Evolutionary conservation across 1,139 yeast species (phyloP), one percentile per base, ranked within the genome.

Genomic region (Geotrichum candidum): DNA sequence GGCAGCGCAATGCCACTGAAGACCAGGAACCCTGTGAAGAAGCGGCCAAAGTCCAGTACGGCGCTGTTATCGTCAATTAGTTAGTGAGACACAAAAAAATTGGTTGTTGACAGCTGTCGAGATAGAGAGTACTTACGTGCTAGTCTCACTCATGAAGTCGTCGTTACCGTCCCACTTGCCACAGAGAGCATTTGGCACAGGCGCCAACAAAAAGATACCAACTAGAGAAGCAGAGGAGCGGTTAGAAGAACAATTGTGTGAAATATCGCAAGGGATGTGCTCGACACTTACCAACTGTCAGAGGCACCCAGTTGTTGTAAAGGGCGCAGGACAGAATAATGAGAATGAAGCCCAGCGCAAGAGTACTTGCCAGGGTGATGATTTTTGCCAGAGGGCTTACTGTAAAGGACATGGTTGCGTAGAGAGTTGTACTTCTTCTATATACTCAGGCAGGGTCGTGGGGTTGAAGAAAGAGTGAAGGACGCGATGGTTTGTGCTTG

Each of bases 241-340:
- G 57, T 56, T 31, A 52, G 51, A 38, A 27, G 27, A 35, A 54
- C 23, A 11, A 22, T 25, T 45, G 33, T 10, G 53, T 41, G n/a
- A 29, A n/a, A 13, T 45, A 25, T 54, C 10, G 18, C 23, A 45
- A 10, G 50, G 11, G 18, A 25, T 45, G 33, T 9, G 33, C 33
- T 29, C 33, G 10, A 45, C 18, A 72, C 77, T 56, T 66, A 67
- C 86, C 86, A 64, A 83, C 82, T 56, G 85, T 77, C 52, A 87
- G 78, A 2, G 96, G 95, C 66, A 83, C 79, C 96, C 96, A 89
- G 72, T 87, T 88, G 59, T 88, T 87, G 71, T 80, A 85, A 23
- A 88, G 78, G 5, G 87, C 86, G 29, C 92, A 89, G 18, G 95
- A 90, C 25, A 89, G 79, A n/a, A 89, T 85, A 57, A 88, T 86